phyloP scores from a whole-genome alignment of 2,329 filamentous ascomycete genomes.

The Aspergillus piperis region DNA sequence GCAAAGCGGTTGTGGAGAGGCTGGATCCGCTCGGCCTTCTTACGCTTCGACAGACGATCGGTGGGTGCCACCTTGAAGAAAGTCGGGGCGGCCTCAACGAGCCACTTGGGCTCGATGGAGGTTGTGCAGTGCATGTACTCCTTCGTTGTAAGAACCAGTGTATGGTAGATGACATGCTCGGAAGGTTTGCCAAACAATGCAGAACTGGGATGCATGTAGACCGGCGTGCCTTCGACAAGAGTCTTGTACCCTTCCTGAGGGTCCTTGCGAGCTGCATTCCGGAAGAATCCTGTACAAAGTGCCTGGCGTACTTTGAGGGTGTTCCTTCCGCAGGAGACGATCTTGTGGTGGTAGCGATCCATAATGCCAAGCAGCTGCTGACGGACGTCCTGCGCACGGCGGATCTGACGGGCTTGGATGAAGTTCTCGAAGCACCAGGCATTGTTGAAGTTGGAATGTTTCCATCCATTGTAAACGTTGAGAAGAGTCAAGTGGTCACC shows the following conservation, averaged over 20 bases:
- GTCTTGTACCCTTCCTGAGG: slow-evolving; percentile 98
- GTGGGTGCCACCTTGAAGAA: slow-evolving; percentile 97
- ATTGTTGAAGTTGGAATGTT: slow-evolving; percentile 74
- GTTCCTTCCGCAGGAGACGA: slow-evolving; percentile 82
- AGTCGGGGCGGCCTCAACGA: slow-evolving; percentile 94
- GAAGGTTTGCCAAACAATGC: slow-evolving; percentile 93
- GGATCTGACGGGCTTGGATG: slow-evolving; percentile 87
- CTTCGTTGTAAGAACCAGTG: slow-evolving; percentile 60
- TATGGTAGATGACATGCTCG: slow-evolving; percentile 93
- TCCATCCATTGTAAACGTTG: slow-evolving; percentile 98
- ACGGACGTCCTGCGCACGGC: slow-evolving; percentile 85
- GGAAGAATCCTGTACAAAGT: slow-evolving; percentile 91
- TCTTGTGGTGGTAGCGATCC: slow-evolving; percentile 79
- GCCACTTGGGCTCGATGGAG: slow-evolving; percentile 87
- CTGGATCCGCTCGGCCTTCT: slow-evolving; percentile 92
- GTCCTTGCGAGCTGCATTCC: slow-evolving; percentile 91
- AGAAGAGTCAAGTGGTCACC: slow-evolving; percentile 93
- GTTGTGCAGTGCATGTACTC: slow-evolving; percentile 98
- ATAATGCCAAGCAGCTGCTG: slow-evolving; percentile 93
- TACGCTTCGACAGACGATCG: slow-evolving; percentile 82
- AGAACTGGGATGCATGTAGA: slow-evolving; percentile 90
- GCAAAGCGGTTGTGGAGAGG: slow-evolving; percentile 92
- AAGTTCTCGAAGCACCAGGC: slow-evolving; percentile 99
- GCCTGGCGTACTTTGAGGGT: slow-evolving; percentile 86
- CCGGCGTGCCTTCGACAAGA: slow-evolving; percentile 88